Base-by-base conservation (phyloP, 371 early-diverging fungal genomes). In the Mortierella sp. region DNA sequence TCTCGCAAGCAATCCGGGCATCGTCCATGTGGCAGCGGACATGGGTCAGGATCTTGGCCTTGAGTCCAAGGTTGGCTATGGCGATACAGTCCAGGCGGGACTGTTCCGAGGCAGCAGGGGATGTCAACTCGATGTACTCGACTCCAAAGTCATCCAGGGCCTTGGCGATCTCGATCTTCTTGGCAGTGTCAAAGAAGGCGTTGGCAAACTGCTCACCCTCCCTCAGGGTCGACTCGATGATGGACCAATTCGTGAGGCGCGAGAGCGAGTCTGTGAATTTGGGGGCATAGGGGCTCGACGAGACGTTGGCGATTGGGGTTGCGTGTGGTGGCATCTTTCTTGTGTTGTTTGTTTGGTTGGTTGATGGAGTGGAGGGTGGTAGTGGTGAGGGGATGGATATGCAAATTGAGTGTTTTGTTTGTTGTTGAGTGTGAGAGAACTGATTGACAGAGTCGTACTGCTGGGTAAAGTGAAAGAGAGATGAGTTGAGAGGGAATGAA, bases 141-240 rank as follows among this genome's bases (percentile, higher is more conserved):
- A 97, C 99, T 61, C 99, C 99, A 81, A 98, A 95, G 24, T 92
- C 94, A 84, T 98, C 99, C 24, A 98, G 90, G 7, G 97, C 97
- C 89, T 95, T 96, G 82, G 99, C 99, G 68, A 98, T 97, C 86
- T 95, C 96, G 74, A 98, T 93, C 90, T 98, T 98, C 90, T 95
- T 97, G 77, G 93, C 96, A 52, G 96, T 96, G 75, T 95, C 94
- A 71, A 98, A 98, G 90, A 98, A 97, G 53, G 99, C 99, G 86
- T 97, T 97, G 71, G 97, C 97, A 87, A 98, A 98, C 88, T 98
- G 99, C 84, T 98, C 99, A 50, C 99, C 99, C 93, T 98, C 97
- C 91, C 98, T 89, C 55, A 98, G 89, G 6, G 98, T 98, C 8
- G 97, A 95, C 80, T 98, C 99, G 80, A 98, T 98, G 78, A 98